Evolutionary conservation across 83 land plant species (phyloP), one percentile per base, ranked within the genome.

Genomic region (Isoetes engelmannii): DNA sequence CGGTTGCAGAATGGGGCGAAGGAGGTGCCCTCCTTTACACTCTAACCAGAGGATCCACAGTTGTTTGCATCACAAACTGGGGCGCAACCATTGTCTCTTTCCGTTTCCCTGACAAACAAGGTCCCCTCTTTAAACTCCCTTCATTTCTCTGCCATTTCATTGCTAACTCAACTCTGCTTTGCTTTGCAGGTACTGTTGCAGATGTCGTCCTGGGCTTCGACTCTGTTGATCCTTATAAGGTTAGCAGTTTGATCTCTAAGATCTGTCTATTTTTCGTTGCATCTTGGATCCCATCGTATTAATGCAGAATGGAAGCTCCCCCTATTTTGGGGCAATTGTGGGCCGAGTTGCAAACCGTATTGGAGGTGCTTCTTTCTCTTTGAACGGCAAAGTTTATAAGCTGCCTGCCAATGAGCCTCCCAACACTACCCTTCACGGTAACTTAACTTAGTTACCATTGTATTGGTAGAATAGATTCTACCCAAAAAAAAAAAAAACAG

Each of bases 291-390:
- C n/a, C n/a, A n/a, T n/a, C 44, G 4, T 66, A 9, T 69, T 46
- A 20, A 10, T 9, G 53, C 74, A 71, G 74, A 67, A 73, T 47
- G 75, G 72, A 41, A 66, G 69, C 44, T 73, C 75, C 5, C 74
- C 82, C 4, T 84, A 84, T 73, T 83, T 89, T 54, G 98, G 98
- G 41, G 86, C 84, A 13, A 59, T 86, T 46, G 85, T 89, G 57
- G 98, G 98, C 3, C 69, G 98, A 5, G 92, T 93, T 41, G 96
- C 92, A 4, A 89, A 93, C 69, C 77, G 98, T 45, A 85, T 89
- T 65, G 86, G 75, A 8, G 68, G 83, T 20, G 98, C 85, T n/a
- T 56, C 76, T 0, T 89, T 93, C 49, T 61, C 65, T n/a, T 46
- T 87, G 21, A 74, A 93, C 54, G 91, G 96, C 44, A 70, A 43